Conservation (phyloP, 176 grass and related monocot genomes). For the Carex kokanica region DNA sequence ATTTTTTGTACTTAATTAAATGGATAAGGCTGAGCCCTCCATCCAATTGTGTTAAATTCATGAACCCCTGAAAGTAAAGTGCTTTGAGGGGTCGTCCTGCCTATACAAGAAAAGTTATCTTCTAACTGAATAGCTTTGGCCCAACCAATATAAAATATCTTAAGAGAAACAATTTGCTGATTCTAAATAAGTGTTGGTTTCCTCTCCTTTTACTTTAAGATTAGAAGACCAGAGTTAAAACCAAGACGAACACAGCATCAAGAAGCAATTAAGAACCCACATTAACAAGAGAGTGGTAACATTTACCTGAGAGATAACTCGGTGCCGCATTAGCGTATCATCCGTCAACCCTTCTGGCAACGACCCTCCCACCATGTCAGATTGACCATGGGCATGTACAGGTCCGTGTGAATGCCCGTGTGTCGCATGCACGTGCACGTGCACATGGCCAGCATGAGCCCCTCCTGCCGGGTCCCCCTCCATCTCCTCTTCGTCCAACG, state of each 20-base stretch:
- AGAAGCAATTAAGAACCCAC: not conserved
- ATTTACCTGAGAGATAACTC: constrained; percentile 85
- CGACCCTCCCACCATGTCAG: constrained; percentile 16
- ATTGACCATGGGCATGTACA: not conserved
- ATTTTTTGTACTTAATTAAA: not conserved
- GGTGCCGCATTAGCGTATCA: constrained; percentile 59
- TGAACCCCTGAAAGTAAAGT: not conserved
- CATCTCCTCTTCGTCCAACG: constrained; percentile 50
- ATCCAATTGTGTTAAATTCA: not conserved
- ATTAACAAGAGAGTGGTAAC: not conserved
- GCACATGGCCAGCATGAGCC: constrained; percentile 33
- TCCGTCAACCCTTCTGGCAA: constrained; percentile 46
- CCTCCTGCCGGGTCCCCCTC: constrained; percentile 26
- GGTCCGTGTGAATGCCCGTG: constrained; percentile 52
- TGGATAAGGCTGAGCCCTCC: not conserved
- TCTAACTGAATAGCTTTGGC: not conserved
- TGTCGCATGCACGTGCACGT: constrained; percentile 41
- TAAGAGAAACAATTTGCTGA: not conserved
- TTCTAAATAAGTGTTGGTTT: not conserved
- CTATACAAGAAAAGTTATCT: not conserved
- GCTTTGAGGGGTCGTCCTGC: not conserved
- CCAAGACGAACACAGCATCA: not conserved
- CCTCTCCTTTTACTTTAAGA: not conserved
- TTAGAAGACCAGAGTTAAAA: constrained; percentile 9
- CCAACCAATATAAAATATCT: not conserved